Percentiles rank a stretch among this genome's conserved stretches.
Evolutionary conservation across 2,329 filamentous ascomycete species (phyloP).

Genomic region (Cadophora sp.): DNA sequence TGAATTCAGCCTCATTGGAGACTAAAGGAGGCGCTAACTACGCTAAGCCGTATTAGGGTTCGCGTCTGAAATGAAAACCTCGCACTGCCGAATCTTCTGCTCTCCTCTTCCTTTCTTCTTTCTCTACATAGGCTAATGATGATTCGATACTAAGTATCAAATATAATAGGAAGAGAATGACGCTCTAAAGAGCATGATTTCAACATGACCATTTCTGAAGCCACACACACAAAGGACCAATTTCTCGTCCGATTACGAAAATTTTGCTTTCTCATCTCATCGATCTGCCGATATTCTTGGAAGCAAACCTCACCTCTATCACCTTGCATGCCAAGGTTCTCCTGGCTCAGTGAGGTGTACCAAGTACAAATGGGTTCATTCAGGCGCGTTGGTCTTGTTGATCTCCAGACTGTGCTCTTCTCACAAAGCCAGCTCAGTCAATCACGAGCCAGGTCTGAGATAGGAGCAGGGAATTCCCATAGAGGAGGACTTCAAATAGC

Average conservation of each 20-base stretch:
- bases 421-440: no score
- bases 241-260: background rate
- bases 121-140: constrained; percentile 58
- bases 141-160: constrained; percentile 59
- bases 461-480: no score
- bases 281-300: background rate
- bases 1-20: constrained; percentile 29
- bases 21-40: background rate
- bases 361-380: no score
- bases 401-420: no score
- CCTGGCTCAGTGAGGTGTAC: no score
- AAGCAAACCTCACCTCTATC: no score
- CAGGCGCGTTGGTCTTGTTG: no score
- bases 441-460: no score
- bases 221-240: constrained; percentile 44
- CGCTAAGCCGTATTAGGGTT: constrained; percentile 2
- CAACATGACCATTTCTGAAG: constrained; percentile 66
- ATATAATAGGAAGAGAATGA: constrained; percentile 76
- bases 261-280: no score
- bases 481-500: no score
- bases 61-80: constrained; percentile 13
- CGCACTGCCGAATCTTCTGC: background rate
- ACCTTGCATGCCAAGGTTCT: no score
- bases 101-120: constrained; percentile 3
- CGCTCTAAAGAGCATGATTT: constrained; percentile 61